These are phyloP conservation scores for Candida peoriensis DNA, from an alignment of 805 yeast genomes.

Conservation along the genomic window DNA sequence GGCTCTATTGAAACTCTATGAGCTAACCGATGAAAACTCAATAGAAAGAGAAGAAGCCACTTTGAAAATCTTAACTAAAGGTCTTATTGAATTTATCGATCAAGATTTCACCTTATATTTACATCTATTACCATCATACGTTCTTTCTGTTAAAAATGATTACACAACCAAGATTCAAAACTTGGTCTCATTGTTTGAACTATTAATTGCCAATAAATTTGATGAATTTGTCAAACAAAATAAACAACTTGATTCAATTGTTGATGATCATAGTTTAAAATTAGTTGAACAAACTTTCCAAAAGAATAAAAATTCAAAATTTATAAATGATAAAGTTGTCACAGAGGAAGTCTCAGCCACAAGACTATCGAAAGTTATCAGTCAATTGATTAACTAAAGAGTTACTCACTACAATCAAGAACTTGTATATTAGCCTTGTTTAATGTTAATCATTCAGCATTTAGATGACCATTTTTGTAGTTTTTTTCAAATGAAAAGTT, in stretches of 20 bases:
- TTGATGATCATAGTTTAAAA: constrained; percentile 14
- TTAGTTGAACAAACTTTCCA: constrained; percentile 15
- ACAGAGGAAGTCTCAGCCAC: constrained; percentile 22
- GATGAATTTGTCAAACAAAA: constrained; percentile 19
- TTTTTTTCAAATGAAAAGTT: no score
- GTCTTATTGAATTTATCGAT: constrained; percentile 35
- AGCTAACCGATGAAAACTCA: constrained; percentile 29
- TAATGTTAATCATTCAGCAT: no score
- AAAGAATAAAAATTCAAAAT: constrained; percentile 20
- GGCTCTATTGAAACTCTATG: constrained; percentile 41
- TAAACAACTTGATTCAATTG: constrained; percentile 14
- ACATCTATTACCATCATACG: constrained; percentile 39
- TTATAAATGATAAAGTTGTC: constrained; percentile 13
- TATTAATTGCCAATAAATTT: constrained; percentile 18
- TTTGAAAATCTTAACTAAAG: constrained; percentile 34
- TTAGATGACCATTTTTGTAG: no score
- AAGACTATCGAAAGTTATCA: constrained; percentile 22
- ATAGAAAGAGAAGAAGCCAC: constrained; percentile 34
- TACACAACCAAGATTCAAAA: constrained; percentile 22
- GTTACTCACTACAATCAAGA: no score
- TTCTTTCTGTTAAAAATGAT: constrained; percentile 22
- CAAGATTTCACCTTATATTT: constrained; percentile 39
- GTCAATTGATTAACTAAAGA: constrained; percentile 8
- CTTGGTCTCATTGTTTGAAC: constrained; percentile 20
- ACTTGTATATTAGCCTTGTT: no score